Conservation (phyloP, 2,329 filamentous ascomycete species). For the Gaeumannomyces tritici region DNA sequence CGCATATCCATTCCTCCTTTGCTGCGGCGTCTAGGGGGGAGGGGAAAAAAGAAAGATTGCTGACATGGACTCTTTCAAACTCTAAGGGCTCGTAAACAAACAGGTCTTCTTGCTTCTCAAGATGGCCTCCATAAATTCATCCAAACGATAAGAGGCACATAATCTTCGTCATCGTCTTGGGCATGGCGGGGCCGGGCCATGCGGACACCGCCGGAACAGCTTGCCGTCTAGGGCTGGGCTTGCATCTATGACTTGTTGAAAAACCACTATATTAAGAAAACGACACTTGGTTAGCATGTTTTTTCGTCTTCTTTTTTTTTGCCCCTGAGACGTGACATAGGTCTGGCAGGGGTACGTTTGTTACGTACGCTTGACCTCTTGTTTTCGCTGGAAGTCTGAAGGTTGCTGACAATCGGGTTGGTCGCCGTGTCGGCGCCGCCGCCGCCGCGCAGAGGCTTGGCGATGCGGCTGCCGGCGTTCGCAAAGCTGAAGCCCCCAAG, state of each 20-base stretch:
- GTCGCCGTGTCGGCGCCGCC: slow-evolving; percentile 30
- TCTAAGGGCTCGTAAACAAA: not conserved
- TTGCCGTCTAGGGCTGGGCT: not conserved
- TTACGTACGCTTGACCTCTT: slow-evolving; percentile 50
- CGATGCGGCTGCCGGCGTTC: slow-evolving; percentile 55
- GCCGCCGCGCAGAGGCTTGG: slow-evolving; percentile 52
- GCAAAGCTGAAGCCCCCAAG: slow-evolving; percentile 63
- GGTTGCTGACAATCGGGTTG: slow-evolving; percentile 46
- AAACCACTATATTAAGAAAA: slow-evolving; percentile 2
- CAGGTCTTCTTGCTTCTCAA: not conserved
- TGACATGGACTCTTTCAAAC: not conserved
- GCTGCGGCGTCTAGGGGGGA: not conserved
- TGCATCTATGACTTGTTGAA: slow-evolving; percentile 3
- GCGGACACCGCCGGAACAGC: not conserved
- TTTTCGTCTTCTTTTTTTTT: slow-evolving; percentile 5
- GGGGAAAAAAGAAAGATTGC: not conserved
- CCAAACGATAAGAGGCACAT: not conserved
- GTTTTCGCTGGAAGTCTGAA: slow-evolving; percentile 48
- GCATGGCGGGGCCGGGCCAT: not conserved
- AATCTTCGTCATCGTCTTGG: not conserved
- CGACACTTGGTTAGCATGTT: not conserved
- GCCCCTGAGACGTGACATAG: not conserved
- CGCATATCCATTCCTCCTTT: not conserved
- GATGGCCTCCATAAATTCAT: not conserved
- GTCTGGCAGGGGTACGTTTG: too few relatives aligned